Conservation (phyloP, 2,329 filamentous ascomycete species). For the Pestalotiopsis sp. region DNA sequence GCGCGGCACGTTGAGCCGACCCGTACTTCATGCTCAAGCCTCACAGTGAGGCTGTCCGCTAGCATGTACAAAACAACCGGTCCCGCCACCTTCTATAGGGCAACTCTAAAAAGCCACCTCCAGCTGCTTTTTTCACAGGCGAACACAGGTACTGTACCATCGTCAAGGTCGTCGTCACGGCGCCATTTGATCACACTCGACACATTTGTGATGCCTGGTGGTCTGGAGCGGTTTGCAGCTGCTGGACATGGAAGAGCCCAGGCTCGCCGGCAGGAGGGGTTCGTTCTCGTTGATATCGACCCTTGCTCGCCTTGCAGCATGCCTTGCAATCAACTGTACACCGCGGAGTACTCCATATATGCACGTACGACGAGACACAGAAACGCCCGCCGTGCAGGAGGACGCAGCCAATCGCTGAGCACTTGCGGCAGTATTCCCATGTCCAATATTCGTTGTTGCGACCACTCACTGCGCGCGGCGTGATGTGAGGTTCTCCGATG, state of each 20-base stretch:
- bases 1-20: background rate
- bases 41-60: background rate
- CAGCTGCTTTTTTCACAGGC: background rate
- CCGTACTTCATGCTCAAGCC: background rate
- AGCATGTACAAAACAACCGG: background rate
- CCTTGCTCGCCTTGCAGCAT: background rate
- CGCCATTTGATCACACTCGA: background rate
- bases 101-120: background rate
- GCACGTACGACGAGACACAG: background rate
- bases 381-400: background rate
- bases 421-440: background rate
- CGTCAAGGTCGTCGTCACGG: background rate
- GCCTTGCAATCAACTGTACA: background rate
- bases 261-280: background rate
- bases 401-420: background rate
- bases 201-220: background rate
- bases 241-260: background rate
- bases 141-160: background rate
- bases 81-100: background rate
- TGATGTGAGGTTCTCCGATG: background rate
- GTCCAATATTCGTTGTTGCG: background rate
- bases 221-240: no score
- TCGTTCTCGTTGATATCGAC: background rate
- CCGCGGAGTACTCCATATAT: background rate
- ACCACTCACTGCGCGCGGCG: background rate